Conservation (phyloP, 768 basidiomycete species). For the Tulasnella sp. region DNA sequence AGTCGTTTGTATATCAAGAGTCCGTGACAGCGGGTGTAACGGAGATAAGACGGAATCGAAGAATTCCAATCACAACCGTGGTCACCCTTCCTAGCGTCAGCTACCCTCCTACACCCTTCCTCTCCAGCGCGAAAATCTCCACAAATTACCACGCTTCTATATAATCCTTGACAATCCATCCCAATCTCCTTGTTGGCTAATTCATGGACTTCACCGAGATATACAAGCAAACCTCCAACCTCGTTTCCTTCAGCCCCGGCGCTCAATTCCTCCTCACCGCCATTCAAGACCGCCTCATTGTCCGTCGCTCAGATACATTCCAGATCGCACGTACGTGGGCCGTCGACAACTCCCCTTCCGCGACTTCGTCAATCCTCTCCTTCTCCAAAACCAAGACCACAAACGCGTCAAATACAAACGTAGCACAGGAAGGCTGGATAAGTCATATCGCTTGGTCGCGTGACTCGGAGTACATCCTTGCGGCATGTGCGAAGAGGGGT, state of each 20-base stretch:
- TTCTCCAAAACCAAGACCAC: constrained; percentile 23
- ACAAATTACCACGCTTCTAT: too few relatives aligned
- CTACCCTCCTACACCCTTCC: too few relatives aligned
- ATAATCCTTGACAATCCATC: too few relatives aligned
- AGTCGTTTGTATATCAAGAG: too few relatives aligned
- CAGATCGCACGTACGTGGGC: constrained; percentile 74
- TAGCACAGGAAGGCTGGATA: constrained; percentile 36
- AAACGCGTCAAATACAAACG: constrained; percentile 20
- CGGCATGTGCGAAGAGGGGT: constrained; percentile 59
- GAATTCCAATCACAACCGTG: too few relatives aligned
- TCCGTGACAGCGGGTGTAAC: too few relatives aligned
- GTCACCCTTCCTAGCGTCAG: too few relatives aligned
- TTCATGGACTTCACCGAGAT: constrained; percentile 65
- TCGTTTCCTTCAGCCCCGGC: constrained; percentile 75
- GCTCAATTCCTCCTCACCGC: constrained; percentile 77
- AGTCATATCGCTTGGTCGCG: constrained; percentile 76
- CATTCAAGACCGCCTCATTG: constrained; percentile 62
- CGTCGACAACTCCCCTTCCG: constrained; percentile 42
- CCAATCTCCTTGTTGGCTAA: too few relatives aligned
- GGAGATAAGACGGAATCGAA: too few relatives aligned
- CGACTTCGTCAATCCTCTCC: constrained; percentile 32
- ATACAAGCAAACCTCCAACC: constrained; percentile 56
- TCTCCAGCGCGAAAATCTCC: too few relatives aligned
- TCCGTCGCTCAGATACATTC: constrained; percentile 74
- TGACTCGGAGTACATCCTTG: constrained; percentile 78